Percentiles rank a stretch among this genome's conserved stretches.
phyloP scores from a whole-genome alignment of 768 basidiomycete species.

The Suillus brevipes region DNA sequence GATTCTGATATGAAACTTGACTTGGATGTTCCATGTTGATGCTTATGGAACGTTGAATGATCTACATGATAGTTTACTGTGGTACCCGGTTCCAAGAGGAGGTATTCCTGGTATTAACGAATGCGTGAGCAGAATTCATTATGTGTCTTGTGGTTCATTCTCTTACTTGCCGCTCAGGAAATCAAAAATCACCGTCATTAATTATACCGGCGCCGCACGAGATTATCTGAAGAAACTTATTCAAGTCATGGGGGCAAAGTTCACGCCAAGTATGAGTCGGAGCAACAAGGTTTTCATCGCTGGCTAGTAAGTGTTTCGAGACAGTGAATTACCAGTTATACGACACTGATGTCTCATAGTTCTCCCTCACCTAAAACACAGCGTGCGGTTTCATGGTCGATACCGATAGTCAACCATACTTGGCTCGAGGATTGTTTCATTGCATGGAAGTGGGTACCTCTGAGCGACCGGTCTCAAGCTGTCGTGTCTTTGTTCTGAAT shows the following conservation, averaged over 20 bases:
- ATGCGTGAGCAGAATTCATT: slow-evolving; percentile 52
- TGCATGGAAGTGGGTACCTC: slow-evolving; percentile 54
- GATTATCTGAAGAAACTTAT: slow-evolving; percentile 90
- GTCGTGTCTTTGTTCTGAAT: neutral
- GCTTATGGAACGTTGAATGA: slow-evolving; percentile 57
- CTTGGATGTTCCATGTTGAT: slow-evolving; percentile 83
- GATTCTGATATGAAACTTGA: slow-evolving; percentile 64
- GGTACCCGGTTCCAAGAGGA: slow-evolving; percentile 75
- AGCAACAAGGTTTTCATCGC: slow-evolving; percentile 82
- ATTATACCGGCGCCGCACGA: slow-evolving; percentile 83
- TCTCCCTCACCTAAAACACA: slow-evolving; percentile 56
- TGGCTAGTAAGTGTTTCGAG: slow-evolving; percentile 60
- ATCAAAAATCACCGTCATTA: slow-evolving; percentile 88
- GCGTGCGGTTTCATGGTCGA: slow-evolving; percentile 77
- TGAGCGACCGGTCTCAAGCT: neutral
- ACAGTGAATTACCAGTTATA: neutral
- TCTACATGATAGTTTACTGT: slow-evolving; percentile 75
- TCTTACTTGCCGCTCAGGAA: slow-evolving; percentile 41
- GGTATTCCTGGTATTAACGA: slow-evolving; percentile 57
- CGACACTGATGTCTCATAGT: slow-evolving; percentile 23
- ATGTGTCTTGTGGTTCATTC: neutral
- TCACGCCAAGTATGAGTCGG: slow-evolving; percentile 80
- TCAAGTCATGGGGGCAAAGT: slow-evolving; percentile 69
- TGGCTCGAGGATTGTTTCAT: slow-evolving; percentile 93
- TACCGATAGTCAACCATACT: slow-evolving; percentile 84